Evolutionary conservation across 1,139 yeast genomes (phyloP).

Genomic region (Nakaseomyces kungkrabaensis): DNA sequence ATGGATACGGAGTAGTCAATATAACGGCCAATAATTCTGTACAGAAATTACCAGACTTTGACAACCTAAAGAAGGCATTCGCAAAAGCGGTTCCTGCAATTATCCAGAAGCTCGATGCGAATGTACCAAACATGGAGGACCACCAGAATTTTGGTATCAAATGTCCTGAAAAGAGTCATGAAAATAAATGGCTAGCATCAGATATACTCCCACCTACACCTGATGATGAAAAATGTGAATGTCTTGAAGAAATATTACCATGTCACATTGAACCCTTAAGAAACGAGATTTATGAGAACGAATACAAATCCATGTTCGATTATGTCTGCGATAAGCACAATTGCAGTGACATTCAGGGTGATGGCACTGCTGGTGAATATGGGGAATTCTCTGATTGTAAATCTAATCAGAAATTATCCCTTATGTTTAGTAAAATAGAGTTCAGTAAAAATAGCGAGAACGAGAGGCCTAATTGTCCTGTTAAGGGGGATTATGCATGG

Average conservation of each 20-base stretch:
- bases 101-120: conserved; percentile 11
- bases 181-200: conserved; percentile 37
- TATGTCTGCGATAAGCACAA: conserved; percentile 42
- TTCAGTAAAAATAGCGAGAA: conserved; percentile 25
- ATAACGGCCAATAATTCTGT: conserved; percentile 41
- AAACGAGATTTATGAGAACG: conserved; percentile 5
- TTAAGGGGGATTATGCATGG: conserved; percentile 13
- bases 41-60: conserved; percentile 37
- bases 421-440: conserved; percentile 42
- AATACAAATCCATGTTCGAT: conserved; percentile 32
- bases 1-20: conserved; percentile 69
- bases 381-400: conserved; percentile 53
- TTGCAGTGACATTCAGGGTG: conserved; percentile 41
- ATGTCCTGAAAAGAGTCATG: conserved; percentile 6
- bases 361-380: conserved; percentile 43
- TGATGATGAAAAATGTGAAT: conserved; percentile 43
- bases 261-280: conserved; percentile 38
- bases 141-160: neutral
- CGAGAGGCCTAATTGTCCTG: conserved; percentile 14
- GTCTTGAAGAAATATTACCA: conserved; percentile 41
- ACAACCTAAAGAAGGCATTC: conserved; percentile 28
- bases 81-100: conserved; percentile 32
- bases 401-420: conserved; percentile 41
- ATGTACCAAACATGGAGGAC: neutral
- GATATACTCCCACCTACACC: conserved; percentile 46